Base-by-base conservation (phyloP, 1,139 yeast genomes). In the Lodderomyces pseudojiufengensis region DNA sequence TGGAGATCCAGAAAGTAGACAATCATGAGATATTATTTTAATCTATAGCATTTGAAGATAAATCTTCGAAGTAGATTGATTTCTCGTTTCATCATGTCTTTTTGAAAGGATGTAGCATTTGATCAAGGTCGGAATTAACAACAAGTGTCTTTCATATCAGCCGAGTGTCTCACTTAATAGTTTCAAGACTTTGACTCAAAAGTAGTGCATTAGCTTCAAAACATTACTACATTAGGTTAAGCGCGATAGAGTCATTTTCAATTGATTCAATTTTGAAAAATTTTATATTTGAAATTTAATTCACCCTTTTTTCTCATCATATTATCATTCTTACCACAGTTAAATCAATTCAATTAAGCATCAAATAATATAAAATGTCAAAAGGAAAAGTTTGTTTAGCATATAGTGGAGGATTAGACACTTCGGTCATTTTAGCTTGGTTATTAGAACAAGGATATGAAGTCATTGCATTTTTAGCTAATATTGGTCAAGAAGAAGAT, bases 321-420 rank as follows among this genome's bases (percentile, higher is more conserved):
- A 36, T 31, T 40, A 32, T 29, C 29, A 15, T n/a, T 27, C 29
- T 29, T 16, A 10, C 29, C 10, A 16, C n/a, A 16, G 11, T 24
- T 4, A 18, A 12, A 25, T 29, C n/a, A 20, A n/a, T n/a, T n/a
- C n/a, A n/a, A n/a, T n/a, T 22, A 11, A 32, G 10, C 9, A 16
- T 6, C 26, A 32, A 13, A 21, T 13, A 45, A 54, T 25, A 55
- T n/a, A n/a, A n/a, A n/a, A 87, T 88, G 96, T 83, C 95, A 42
- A 90, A 90, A 70, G 97, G 97, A 63, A 90, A 90, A 72, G 97
- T 90, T 68, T 90, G 97, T 78, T 81, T 92, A 65, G 98, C 98
- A 39, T 92, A 92, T 73, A 92, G 97, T 39, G 98, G 98, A 57
- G 98, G 98, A 72, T 79, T 92, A 57, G 98, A 92, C 62, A 92